Percentiles rank a stretch among this genome's conserved stretches.
These are phyloP conservation scores for Hypomontagnella submonticulosa DNA, from an alignment of 495 filamentous ascomycete genomes.

Conservation along the genomic window DNA sequence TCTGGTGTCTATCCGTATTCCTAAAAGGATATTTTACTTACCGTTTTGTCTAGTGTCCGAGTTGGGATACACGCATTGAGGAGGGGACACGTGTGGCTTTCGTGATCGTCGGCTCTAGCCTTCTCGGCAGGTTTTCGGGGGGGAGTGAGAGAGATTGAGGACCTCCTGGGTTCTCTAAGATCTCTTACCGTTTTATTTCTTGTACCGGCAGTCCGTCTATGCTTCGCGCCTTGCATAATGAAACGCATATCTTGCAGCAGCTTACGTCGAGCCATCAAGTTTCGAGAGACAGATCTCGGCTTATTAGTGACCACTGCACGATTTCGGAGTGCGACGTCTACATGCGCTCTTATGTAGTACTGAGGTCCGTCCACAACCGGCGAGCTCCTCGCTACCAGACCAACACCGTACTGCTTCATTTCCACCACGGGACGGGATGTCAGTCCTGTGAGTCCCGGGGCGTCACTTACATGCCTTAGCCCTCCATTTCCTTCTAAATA, in stretches of 20 bases:
- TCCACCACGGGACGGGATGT: slow-evolving; percentile 33
- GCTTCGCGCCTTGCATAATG: slow-evolving; percentile 20
- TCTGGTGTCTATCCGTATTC: slow-evolving; percentile 2
- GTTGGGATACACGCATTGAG: no score
- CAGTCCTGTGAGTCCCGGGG: slow-evolving; percentile 22
- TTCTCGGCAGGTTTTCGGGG: no score
- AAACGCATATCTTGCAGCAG: slow-evolving; percentile 32
- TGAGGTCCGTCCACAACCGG: slow-evolving; percentile 34
- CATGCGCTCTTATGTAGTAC: slow-evolving; percentile 22
- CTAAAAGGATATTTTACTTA: slow-evolving; percentile 24
- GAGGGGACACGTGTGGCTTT: no score
- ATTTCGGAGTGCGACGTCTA: slow-evolving; percentile 33
- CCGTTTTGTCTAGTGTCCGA: neutral
- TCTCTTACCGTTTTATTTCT: slow-evolving; percentile 4
- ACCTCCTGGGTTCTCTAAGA: neutral
- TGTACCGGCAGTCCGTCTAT: slow-evolving; percentile 17
- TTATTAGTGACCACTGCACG: slow-evolving; percentile 21
- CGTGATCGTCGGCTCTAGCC: no score
- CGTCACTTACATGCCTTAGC: slow-evolving; percentile 22
- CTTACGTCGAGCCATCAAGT: slow-evolving; percentile 27
- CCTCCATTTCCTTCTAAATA: slow-evolving; percentile 27
- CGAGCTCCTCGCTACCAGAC: slow-evolving; percentile 29
- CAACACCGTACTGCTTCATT: slow-evolving; percentile 13
- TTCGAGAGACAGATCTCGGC: slow-evolving; percentile 18
- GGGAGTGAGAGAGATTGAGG: neutral